phyloP scores from a whole-genome alignment of 2,329 filamentous ascomycete species.

The Sphaceloma murrayae region DNA sequence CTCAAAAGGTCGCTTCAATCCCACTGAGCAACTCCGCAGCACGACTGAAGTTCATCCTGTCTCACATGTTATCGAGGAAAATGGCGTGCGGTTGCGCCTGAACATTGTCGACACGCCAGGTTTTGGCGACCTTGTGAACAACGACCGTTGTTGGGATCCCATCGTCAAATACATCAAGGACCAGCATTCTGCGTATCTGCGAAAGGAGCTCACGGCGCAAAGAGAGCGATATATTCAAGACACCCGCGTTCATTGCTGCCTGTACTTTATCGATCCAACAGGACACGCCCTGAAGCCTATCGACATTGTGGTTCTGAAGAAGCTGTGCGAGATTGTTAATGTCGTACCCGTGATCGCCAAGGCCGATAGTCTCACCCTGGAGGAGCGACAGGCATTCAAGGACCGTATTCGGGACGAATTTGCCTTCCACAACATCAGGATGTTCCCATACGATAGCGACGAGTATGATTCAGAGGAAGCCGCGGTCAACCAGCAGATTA shows the following conservation, averaged over 20 bases:
- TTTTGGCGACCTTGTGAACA: slow-evolving; percentile 98
- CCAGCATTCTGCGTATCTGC: slow-evolving; percentile 96
- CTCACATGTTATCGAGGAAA: slow-evolving; percentile 98
- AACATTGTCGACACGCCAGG: slow-evolving; percentile 99
- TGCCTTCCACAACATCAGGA: slow-evolving; percentile 98
- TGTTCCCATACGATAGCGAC: slow-evolving; percentile 99
- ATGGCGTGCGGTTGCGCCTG: slow-evolving; percentile 89
- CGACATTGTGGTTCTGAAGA: slow-evolving; percentile 98
- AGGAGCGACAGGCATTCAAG: slow-evolving; percentile 95
- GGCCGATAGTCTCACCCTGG: slow-evolving; percentile 87
- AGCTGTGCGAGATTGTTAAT: slow-evolving; percentile 97
- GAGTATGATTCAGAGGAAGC: slow-evolving; percentile 97
- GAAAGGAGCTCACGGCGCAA: slow-evolving; percentile 98
- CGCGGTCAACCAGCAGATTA: slow-evolving; percentile 87
- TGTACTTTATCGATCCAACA: slow-evolving; percentile 99
- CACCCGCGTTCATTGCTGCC: slow-evolving; percentile 96
- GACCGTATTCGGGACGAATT: slow-evolving; percentile 99
- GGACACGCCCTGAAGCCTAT: slow-evolving; percentile 98
- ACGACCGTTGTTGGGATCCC: slow-evolving; percentile 99
- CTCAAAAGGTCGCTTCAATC: slow-evolving; percentile 88
- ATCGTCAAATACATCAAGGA: slow-evolving; percentile 99
- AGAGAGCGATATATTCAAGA: slow-evolving; percentile 99
- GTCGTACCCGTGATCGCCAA: slow-evolving; percentile 98
- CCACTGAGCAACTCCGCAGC: slow-evolving; percentile 84
- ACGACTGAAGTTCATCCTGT: slow-evolving; percentile 98